Evolutionary conservation across 2,329 filamentous ascomycete genomes (phyloP).

Genomic region (Fusarium nematophilum): DNA sequence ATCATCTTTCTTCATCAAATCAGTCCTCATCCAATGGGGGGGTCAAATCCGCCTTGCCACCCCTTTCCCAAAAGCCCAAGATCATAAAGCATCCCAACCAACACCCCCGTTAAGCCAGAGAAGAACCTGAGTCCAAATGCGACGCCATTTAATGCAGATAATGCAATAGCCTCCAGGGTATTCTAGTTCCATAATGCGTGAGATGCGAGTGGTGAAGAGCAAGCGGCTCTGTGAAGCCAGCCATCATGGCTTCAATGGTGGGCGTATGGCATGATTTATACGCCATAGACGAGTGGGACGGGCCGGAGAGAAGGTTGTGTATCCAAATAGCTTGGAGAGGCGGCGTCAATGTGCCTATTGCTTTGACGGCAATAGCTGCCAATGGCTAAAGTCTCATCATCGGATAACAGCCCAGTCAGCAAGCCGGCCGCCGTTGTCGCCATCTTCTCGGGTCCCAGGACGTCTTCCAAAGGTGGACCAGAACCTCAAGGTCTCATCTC

Average conservation of each 20-base stretch:
- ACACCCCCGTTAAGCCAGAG: conserved; percentile 39
- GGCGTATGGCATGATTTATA: conserved; percentile 8
- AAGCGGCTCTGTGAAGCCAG: conserved; percentile 13
- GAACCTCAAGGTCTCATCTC: conserved; percentile 94
- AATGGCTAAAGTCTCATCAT: conserved; percentile 43
- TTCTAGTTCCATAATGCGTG: conserved; percentile 37
- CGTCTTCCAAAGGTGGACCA: conserved; percentile 96
- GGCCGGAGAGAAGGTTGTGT: background rate
- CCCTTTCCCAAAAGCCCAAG: conserved; percentile 21
- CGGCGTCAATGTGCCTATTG: background rate
- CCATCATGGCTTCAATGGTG: conserved; percentile 11
- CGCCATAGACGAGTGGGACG: background rate
- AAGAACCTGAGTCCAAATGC: conserved; percentile 40
- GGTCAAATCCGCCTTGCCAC: conserved; percentile 23
- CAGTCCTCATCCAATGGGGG: conserved; percentile 32
- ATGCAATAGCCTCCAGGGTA: conserved; percentile 40
- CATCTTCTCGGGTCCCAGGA: conserved; percentile 76
- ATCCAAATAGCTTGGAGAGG: background rate
- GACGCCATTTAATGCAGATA: conserved; percentile 47
- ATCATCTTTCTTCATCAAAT: conserved; percentile 26
- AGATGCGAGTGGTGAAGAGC: conserved; percentile 31
- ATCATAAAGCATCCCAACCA: conserved; percentile 39
- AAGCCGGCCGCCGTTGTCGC: conserved; percentile 71
- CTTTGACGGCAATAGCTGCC: background rate
- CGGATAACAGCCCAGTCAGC: conserved; percentile 88